These are phyloP conservation scores for Fomitopsis serialis DNA, from an alignment of 768 basidiomycete species.

Conservation along the genomic window DNA sequence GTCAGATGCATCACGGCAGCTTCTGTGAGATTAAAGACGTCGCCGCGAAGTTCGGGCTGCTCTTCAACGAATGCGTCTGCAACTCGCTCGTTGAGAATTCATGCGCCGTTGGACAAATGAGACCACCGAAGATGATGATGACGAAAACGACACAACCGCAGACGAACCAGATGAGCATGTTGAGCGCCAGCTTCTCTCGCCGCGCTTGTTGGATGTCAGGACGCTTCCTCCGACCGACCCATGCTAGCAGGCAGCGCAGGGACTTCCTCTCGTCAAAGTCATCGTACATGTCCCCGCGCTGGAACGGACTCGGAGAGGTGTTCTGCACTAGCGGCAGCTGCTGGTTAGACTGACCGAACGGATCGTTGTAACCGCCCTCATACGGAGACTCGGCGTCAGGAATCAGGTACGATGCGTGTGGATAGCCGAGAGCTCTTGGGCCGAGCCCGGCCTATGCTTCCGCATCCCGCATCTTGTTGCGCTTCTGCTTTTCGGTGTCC, in stretches of 20 bases:
- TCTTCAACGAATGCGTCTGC: slow-evolving; percentile 55
- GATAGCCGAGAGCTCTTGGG: slow-evolving; percentile 52
- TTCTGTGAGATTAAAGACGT: slow-evolving; percentile 83
- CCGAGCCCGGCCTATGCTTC: slow-evolving; percentile 65
- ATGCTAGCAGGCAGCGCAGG: slow-evolving; percentile 56
- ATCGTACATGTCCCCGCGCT: slow-evolving; percentile 69
- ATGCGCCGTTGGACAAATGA: slow-evolving; percentile 95
- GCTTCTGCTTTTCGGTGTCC: slow-evolving; percentile 84
- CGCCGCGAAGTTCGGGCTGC: slow-evolving; percentile 80
- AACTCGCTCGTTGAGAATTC: slow-evolving; percentile 82
- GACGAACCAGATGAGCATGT: slow-evolving; percentile 93
- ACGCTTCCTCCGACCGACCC: slow-evolving; percentile 89
- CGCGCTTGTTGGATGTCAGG: slow-evolving; percentile 92
- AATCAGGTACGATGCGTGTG: slow-evolving; percentile 71
- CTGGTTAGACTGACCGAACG: slow-evolving; percentile 56
- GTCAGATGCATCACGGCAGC: slow-evolving; percentile 64
- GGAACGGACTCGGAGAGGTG: slow-evolving; percentile 80
- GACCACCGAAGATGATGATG: slow-evolving; percentile 76
- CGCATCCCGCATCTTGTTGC: slow-evolving; percentile 70
- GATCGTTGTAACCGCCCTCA: slow-evolving; percentile 42
- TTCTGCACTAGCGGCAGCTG: slow-evolving; percentile 80
- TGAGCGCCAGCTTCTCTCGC: slow-evolving; percentile 94
- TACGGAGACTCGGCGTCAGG: slow-evolving; percentile 42
- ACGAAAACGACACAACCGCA: slow-evolving; percentile 90
- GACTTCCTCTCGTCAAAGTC: slow-evolving; percentile 76